These are phyloP conservation scores for Entomophthora muscae DNA, from an alignment of 371 early-diverging fungal species.

Conservation along the genomic window DNA sequence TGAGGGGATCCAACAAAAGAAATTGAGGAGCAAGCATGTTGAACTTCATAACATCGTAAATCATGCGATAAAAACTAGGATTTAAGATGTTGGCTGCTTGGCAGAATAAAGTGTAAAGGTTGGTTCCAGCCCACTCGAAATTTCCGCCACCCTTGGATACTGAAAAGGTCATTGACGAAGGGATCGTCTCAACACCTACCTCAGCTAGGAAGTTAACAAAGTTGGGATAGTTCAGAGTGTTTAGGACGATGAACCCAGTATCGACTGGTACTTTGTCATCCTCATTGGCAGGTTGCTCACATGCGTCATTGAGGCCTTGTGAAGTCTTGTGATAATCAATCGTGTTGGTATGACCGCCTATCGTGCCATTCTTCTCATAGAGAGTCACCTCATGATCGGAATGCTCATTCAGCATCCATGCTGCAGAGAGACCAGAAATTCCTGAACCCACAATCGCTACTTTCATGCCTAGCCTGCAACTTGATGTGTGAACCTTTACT, in stretches of 20 bases:
- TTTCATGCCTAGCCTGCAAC: slow-evolving; percentile 1
- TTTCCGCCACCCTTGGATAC: slow-evolving; percentile 33
- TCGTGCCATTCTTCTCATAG: slow-evolving; percentile 22
- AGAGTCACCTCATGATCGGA: slow-evolving; percentile 22
- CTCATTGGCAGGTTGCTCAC: not conserved
- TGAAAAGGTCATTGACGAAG: slow-evolving; percentile 31
- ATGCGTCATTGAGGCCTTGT: not conserved
- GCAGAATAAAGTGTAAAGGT: slow-evolving; percentile 26
- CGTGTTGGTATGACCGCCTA: slow-evolving; percentile 46
- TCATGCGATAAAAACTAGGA: slow-evolving; percentile 24
- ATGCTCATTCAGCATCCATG: slow-evolving; percentile 26
- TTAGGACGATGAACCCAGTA: slow-evolving; percentile 46
- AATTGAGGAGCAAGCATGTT: slow-evolving; percentile 24
- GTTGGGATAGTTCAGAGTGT: slow-evolving; percentile 26
- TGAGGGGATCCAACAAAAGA: slow-evolving; percentile 7
- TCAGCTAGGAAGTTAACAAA: slow-evolving; percentile 17
- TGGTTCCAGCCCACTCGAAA: slow-evolving; percentile 40
- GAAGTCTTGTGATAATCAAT: slow-evolving; percentile 20
- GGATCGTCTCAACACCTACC: slow-evolving; percentile 19
- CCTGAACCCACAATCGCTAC: slow-evolving; percentile 19
- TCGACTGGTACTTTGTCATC: slow-evolving; percentile 26
- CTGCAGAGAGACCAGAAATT: slow-evolving; percentile 20
- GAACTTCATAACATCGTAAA: slow-evolving; percentile 29
- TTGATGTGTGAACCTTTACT: too few species aligned
- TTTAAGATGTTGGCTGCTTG: slow-evolving; percentile 24